phyloP scores from a whole-genome alignment of 1,284 basidiomycete genomes.

The Puccinia horiana region DNA sequence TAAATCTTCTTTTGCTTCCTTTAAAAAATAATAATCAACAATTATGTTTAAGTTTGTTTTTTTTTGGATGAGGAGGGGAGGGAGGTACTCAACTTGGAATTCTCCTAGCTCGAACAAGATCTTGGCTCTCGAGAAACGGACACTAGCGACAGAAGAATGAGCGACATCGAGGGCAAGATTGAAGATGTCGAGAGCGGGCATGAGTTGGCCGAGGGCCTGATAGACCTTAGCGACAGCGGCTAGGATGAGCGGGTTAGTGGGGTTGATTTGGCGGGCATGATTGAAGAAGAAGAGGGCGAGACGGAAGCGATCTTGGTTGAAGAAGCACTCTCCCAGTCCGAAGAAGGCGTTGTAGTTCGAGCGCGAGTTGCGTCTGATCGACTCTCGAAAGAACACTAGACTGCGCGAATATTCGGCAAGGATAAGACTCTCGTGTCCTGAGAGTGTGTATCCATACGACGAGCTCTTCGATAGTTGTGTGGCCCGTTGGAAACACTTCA shows the following conservation, averaged over 20 bases:
- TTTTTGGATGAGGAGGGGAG: neutral
- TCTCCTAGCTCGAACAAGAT: slow-evolving; percentile 77
- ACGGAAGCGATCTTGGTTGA: slow-evolving; percentile 82
- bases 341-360: slow-evolving; percentile 98
- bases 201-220: slow-evolving; percentile 78
- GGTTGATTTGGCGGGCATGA: slow-evolving; percentile 83
- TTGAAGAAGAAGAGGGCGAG: slow-evolving; percentile 92
- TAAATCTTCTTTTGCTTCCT: slow-evolving; percentile 71
- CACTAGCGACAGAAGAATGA: slow-evolving; percentile 73
- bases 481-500: slow-evolving; percentile 87
- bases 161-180: slow-evolving; percentile 74
- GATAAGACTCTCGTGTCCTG: slow-evolving; percentile 83
- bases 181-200: slow-evolving; percentile 72
- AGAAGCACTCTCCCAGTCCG: slow-evolving; percentile 90
- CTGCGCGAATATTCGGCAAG: slow-evolving; percentile 89
- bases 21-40: slow-evolving; percentile 49
- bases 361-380: slow-evolving; percentile 74
- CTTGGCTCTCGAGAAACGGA: slow-evolving; percentile 84
- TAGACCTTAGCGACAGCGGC: slow-evolving; percentile 84
- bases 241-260: slow-evolving; percentile 81
- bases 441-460: slow-evolving; percentile 81
- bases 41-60: neutral
- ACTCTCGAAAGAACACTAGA: slow-evolving; percentile 81
- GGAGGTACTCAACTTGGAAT: slow-evolving; percentile 69
- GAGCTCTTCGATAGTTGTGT: slow-evolving; percentile 57